phyloP scores from a whole-genome alignment of 2,329 filamentous ascomycete species.

The Cladophialophora psammophila region DNA sequence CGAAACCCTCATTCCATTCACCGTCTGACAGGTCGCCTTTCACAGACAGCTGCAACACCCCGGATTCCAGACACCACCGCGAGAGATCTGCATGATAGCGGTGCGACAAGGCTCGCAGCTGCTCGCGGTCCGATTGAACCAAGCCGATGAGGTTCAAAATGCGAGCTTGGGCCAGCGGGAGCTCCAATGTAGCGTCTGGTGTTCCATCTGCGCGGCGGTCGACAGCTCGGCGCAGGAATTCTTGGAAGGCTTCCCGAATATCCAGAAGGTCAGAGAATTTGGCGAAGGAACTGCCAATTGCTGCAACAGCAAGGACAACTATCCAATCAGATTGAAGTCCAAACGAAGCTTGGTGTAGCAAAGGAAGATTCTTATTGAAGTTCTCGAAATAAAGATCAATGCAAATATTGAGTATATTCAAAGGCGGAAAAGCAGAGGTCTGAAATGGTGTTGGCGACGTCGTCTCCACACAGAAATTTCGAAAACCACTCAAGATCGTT shows the following conservation, averaged over 20 bases:
- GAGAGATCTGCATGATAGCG: conserved; percentile 38
- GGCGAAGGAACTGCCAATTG: conserved; percentile 51
- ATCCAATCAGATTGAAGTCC: conserved; percentile 51
- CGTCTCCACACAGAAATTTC: conserved; percentile 45
- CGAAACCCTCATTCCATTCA: not conserved
- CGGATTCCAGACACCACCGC: conserved; percentile 37
- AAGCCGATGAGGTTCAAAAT: conserved; percentile 36
- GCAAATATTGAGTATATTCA: conserved; percentile 43
- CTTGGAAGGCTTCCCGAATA: conserved; percentile 49
- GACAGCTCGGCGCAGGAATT: conserved; percentile 52
- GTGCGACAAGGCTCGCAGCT: conserved; percentile 27
- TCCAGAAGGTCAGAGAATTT: conserved; percentile 42
- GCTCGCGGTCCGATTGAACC: conserved; percentile 33
- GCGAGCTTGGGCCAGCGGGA: conserved; percentile 32
- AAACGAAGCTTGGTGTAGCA: conserved; percentile 50
- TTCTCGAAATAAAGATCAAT: conserved; percentile 49
- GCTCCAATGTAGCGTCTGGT: conserved; percentile 26
- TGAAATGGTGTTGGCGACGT: conserved; percentile 46
- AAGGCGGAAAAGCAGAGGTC: conserved; percentile 43
- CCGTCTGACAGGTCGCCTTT: conserved; percentile 2
- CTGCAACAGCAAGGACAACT: conserved; percentile 49
- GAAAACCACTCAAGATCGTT: conserved; percentile 44
- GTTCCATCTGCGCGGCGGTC: conserved; percentile 22
- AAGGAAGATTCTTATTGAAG: conserved; percentile 52
- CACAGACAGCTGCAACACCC: conserved; percentile 32